Evolutionary conservation across 1,284 basidiomycete genomes (phyloP), one percentile per base, ranked within the genome.

Genomic region (Ganoderma meredithae): DNA sequence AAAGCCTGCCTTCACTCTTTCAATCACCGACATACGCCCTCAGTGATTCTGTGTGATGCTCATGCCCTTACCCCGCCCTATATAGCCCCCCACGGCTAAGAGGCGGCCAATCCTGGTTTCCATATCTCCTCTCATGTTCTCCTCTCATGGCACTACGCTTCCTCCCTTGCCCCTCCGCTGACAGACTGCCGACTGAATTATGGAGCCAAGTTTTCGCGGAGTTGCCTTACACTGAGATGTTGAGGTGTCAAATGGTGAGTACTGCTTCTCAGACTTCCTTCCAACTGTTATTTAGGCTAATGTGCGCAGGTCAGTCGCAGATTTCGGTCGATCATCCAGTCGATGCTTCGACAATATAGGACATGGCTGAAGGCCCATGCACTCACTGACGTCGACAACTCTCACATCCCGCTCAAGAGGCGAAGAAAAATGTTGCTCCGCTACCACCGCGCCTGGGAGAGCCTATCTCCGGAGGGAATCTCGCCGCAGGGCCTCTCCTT

Each of bases 381-480:
- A 22, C 40, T 65, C 36, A 47, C 31, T 7, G 27, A 65, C 39
- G 4, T 59, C 10, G 36, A 40, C 4, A 5, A 41, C 13, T 60
- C 64, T n/a, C 6, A 36, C 1, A 53, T 43, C 1, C 47, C 64
- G 13, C 39, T 60, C 41, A 52, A 39, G 27, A 17, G 25, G 49
- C 59, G 64, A 25, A 25, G n/a, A 15, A 49, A 44, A 7, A 60
- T 52, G 58, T 25, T 65, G 22, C 64, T 49, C 22, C 44, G 47
- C 17, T 65, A 65, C 27, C 58, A 53, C 31, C 58, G 49, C 8
- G 47, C 58, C 6, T 65, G 64, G 64, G 58, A 65, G 47, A 36
- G 15, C n/a, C 44, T 65, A 36, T 52, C 47, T 19, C 33, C 33
- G 0, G 19, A 58, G 2, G 55, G 55, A 27, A 10, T 17, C 19